These are phyloP conservation scores for Cryptococcus sp. DNA, from an alignment of 1,284 basidiomycete species.

Conservation along the genomic window DNA sequence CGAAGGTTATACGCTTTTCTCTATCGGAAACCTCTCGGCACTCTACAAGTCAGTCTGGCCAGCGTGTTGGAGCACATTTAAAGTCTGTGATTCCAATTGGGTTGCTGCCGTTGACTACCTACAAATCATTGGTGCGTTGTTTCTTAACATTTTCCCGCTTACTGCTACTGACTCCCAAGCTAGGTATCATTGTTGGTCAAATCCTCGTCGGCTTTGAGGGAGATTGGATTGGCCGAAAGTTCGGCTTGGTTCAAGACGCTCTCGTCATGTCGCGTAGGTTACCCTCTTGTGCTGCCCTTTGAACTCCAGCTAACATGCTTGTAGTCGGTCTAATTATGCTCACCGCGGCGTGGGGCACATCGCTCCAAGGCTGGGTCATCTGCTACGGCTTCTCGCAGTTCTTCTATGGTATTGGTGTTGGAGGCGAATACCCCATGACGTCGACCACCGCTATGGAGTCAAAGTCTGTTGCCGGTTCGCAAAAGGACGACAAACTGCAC, in stretches of 20 bases:
- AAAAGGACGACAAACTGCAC: conserved; percentile 58
- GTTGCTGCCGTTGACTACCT: conserved; percentile 50
- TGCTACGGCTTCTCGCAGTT: conserved; percentile 53
- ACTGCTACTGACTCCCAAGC: conserved; percentile 46
- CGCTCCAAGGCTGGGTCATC: conserved; percentile 60
- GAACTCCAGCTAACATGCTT: conserved; percentile 6
- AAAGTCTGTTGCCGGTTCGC: conserved; percentile 43
- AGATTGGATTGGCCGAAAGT: conserved; percentile 60
- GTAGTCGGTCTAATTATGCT: conserved; percentile 58
- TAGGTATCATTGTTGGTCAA: conserved; percentile 60
- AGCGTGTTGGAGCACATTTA: conserved; percentile 55
- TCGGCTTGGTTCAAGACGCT: conserved; percentile 56
- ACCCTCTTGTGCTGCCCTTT: background rate
- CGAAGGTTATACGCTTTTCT: conserved; percentile 57
- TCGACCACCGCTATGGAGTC: conserved; percentile 59
- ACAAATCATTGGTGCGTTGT: conserved; percentile 29
- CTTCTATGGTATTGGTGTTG: conserved; percentile 32
- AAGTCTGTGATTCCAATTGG: conserved; percentile 56
- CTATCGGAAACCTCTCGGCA: conserved; percentile 58
- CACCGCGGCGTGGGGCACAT: conserved; percentile 58
- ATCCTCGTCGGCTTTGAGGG: conserved; percentile 59
- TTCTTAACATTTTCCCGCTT: conserved; percentile 45
- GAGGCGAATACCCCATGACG: conserved; percentile 61
- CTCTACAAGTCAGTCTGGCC: conserved; percentile 59
- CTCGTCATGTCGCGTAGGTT: conserved; percentile 48